Base-by-base conservation (phyloP, 139 green algal species). In the Micromonas pusilla region DNA sequence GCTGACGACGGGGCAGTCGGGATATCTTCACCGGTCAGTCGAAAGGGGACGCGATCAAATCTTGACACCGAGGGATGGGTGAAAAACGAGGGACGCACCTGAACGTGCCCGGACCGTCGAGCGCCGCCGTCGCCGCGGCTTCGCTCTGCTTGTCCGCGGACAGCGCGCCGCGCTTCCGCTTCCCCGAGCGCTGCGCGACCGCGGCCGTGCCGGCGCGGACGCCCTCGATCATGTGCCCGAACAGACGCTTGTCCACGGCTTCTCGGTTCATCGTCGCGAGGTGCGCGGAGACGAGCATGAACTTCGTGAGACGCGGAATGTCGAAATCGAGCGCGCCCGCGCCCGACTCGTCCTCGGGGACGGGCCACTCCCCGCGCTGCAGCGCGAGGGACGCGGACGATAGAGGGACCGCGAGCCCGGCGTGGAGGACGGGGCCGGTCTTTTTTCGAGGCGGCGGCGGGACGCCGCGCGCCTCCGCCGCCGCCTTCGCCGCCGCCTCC, bases 221-320 rank as follows among this genome's bases (percentile, higher is more conserved):
- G 4, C 68, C 68, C 31, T 60, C 38, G 23, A 37, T 32, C 9
- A 62, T n/a, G 23, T 26, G 4, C 20, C 37, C 36, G 37, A 75
- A 75, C 21, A 75, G 1, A 2, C 68, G 68, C 37, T 62, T 75
- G 33, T 75, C 68, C 23, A 75, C 68, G 23, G 31, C 37, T 6
- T 75, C 68, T 34, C 26, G 6, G 68, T 75, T 75, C 20, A 38
- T 25, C 37, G 68, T 62, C 34, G 26, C 31, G 26, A 75, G 28
- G 37, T 63, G 62, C 68, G 68, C 68, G 37, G 68, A 62, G 37
- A 75, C 19, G 37, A 75, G 68, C 21, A 75, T 38, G 6, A 75
- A 75, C 68, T 75, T 75, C 0, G 68, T 75, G 26, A 75, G 37
- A 5, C 38, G 26, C 6, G 68, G 68, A 36, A 75, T 75, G 21